Evolutionary conservation across 345 rosid species (phyloP), one percentile per base, ranked within the genome.

Genomic region (Ricinus communis): DNA sequence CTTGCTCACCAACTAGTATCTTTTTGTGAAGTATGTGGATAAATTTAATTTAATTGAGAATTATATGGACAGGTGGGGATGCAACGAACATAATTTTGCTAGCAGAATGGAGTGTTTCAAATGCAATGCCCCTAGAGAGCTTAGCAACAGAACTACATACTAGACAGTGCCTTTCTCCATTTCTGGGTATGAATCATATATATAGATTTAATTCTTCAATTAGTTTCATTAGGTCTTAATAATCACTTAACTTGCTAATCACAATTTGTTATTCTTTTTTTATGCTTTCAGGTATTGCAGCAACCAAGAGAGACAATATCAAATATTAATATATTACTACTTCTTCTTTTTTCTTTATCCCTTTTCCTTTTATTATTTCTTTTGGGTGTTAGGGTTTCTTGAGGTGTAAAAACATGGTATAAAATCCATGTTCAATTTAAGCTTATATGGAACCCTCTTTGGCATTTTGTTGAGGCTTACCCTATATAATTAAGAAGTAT

Each of bases 21-120:
- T 40, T 25, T 45, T 28, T 18, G 1, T 56, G 8, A 8, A 43
- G 47, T 43, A 43, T 8, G 1, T 43, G 47, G 47, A 43, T 8
- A 43, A 43, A 4, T 1, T 12, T 43, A 43, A 43, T 8, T 3
- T 8, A 43, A 4, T 4, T 43, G 12, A 8, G 12, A 43, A 4
- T 43, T 9, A 62, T 45, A 43, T 49, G 15, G 38, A 49, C 79
- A 91, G 98, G 84, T 59, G 84, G 78, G 98, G 93, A 13, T 94
- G 97, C 82, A 90, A 91, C 27, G 95, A 94, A 66, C 98, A 94
- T 75, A 94, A 94, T 82, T 94, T 94, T 60, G 98, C 98, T 12
- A 94, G 91, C 82, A 82, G 98, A 72, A 91, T 68, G 77, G 97
- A 94, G 77, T 91, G 98, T 65, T 94, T 88, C 84, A 85, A 88